These are phyloP conservation scores for Calonectria henricotiae DNA, from an alignment of 2,329 filamentous ascomycete species.

Conservation along the genomic window DNA sequence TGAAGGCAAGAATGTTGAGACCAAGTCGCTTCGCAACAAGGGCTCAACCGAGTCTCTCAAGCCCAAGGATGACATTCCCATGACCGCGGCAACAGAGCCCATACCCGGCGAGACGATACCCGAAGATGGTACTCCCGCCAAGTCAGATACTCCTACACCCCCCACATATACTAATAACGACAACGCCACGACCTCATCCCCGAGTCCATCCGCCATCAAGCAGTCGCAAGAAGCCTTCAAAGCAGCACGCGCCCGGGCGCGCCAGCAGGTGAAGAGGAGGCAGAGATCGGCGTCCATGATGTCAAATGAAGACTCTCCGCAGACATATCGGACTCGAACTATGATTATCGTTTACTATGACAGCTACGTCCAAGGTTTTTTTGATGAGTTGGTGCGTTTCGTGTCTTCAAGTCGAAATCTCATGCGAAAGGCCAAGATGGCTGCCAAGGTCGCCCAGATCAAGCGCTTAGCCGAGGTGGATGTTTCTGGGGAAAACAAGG, in stretches of 20 bases:
- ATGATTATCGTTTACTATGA: constrained; percentile 96
- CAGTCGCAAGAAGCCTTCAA: constrained; percentile 65
- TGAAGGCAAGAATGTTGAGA: constrained; percentile 52
- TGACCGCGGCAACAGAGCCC: constrained; percentile 43
- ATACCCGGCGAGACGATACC: constrained; percentile 39
- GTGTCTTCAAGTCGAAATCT: constrained; percentile 86
- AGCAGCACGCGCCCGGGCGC: constrained; percentile 60
- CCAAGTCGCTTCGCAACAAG: constrained; percentile 66
- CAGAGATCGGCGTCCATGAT: constrained; percentile 69
- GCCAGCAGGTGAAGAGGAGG: constrained; percentile 67
- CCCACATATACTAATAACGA: constrained; percentile 53
- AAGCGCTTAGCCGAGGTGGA: constrained; percentile 74
- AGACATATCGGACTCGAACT: constrained; percentile 78
- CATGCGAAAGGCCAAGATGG: constrained; percentile 91
- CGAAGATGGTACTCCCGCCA: constrained; percentile 42
- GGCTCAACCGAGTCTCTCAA: constrained; percentile 71
- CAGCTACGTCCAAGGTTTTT: constrained; percentile 85
- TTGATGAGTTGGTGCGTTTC: constrained; percentile 87
- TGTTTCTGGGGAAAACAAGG: constrained; percentile 67
- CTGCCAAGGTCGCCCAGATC: constrained; percentile 80
- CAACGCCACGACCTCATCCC: constrained; percentile 35
- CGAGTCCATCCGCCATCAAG: constrained; percentile 50
- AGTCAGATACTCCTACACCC: constrained; percentile 38
- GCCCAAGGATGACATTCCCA: constrained; percentile 64
- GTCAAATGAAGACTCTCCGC: constrained; percentile 65